Evolutionary conservation across 2,329 filamentous ascomycete species (phyloP).

Genomic region (Sporothrix luriei): DNA sequence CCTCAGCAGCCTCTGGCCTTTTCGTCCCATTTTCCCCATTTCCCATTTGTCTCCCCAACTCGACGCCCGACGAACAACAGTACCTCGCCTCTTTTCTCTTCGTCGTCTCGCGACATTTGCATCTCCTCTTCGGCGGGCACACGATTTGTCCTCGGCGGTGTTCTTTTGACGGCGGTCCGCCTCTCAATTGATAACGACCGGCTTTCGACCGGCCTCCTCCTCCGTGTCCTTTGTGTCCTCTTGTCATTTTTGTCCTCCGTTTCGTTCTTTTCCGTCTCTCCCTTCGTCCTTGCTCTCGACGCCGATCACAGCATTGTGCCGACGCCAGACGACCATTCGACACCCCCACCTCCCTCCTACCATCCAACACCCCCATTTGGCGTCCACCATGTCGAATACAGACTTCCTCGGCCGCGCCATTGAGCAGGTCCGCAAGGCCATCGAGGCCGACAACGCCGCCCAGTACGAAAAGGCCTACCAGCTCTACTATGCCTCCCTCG

Average conservation of each 20-base stretch:
- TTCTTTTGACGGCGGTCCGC: constrained; percentile 4
- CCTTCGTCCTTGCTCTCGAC: constrained; percentile 8
- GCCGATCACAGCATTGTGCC: not conserved
- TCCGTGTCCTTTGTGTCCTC: not conserved
- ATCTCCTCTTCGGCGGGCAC: not conserved
- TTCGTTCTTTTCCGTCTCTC: not conserved
- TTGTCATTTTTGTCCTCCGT: too few species aligned
- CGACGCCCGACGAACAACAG: not conserved
- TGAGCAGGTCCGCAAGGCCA: constrained; percentile 94
- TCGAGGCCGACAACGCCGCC: constrained; percentile 91
- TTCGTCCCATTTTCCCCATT: not conserved
- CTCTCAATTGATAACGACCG: constrained; percentile 23
- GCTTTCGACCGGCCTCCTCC: not conserved
- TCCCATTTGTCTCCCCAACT: too few species aligned
- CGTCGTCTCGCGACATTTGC: not conserved
- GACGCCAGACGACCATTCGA: not conserved
- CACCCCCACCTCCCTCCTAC: not conserved
- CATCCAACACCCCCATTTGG: constrained; percentile 34
- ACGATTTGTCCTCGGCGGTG: not conserved
- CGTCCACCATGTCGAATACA: constrained; percentile 78
- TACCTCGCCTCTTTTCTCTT: not conserved
- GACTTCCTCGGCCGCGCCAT: constrained; percentile 97
- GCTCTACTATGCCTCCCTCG: constrained; percentile 90
- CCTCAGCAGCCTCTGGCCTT: not conserved
- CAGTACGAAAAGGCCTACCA: constrained; percentile 98